A percentile compares a stretch with the other conserved stretches of the same genome.
These are phyloP conservation scores for Cyphellophora europaea DNA, from an alignment of 2,329 filamentous ascomycete species.

Conservation along the genomic window DNA sequence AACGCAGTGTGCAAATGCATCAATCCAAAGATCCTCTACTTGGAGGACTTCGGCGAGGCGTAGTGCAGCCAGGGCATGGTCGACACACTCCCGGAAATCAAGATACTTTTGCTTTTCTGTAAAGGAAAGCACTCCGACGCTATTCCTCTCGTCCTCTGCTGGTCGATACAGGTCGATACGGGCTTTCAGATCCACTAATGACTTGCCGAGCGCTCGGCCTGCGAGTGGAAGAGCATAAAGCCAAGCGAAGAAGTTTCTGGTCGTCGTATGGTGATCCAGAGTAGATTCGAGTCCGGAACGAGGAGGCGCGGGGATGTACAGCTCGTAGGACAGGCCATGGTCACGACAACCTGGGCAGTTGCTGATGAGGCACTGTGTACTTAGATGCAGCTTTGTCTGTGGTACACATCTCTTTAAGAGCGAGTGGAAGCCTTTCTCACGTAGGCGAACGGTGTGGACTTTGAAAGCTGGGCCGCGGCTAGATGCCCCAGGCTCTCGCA, in stretches of 20 bases:
- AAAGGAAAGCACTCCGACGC: constrained; percentile 54
- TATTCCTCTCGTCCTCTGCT: constrained; percentile 42
- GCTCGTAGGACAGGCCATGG: constrained; percentile 12
- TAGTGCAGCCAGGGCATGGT: constrained; percentile 59
- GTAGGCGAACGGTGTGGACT: constrained; percentile 14
- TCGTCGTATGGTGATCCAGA: constrained; percentile 18
- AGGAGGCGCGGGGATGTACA: constrained; percentile 18
- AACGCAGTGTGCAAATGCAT: constrained; percentile 68
- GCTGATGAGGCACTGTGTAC: constrained; percentile 11
- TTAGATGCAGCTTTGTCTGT: constrained; percentile 11
- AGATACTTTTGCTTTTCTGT: constrained; percentile 62
- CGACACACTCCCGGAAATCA: constrained; percentile 54
- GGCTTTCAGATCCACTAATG: constrained; percentile 56
- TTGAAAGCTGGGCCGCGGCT: constrained; percentile 20
- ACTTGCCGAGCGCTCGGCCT: constrained; percentile 46
- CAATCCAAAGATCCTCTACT: constrained; percentile 56
- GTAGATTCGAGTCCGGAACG: constrained; percentile 12
- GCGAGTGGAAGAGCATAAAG: constrained; percentile 18
- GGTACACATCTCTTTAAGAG: constrained; percentile 15
- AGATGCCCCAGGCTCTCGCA: constrained; percentile 18
- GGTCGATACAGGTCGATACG: constrained; percentile 55
- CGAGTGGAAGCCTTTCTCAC: constrained; percentile 13
- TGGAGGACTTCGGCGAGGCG: constrained; percentile 59
- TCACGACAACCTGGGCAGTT: constrained; percentile 16
- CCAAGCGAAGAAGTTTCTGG: constrained; percentile 20